phyloP scores from a whole-genome alignment of 805 yeast genomes.

The Blastobotrys mokoenaii region DNA sequence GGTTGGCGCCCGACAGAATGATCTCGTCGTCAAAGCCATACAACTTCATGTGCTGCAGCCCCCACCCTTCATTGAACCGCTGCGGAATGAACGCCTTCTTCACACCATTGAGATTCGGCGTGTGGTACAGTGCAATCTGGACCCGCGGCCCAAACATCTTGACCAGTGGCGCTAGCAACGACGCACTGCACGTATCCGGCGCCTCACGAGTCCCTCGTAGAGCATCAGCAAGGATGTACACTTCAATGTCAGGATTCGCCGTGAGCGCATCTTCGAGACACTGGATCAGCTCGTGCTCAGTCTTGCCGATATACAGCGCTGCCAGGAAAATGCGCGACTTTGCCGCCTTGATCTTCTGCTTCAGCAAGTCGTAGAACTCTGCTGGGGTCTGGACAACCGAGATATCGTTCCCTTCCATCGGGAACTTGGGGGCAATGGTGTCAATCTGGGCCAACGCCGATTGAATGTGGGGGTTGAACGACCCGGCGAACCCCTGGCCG shows the following conservation, averaged over 20 bases:
- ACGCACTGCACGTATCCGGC: slow-evolving; percentile 71
- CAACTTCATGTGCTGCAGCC: slow-evolving; percentile 94
- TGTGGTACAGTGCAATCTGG: slow-evolving; percentile 76
- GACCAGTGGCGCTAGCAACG: slow-evolving; percentile 58
- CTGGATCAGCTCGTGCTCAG: slow-evolving; percentile 66
- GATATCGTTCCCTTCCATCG: slow-evolving; percentile 46
- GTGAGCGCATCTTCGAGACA: slow-evolving; percentile 53
- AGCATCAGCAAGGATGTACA: slow-evolving; percentile 75
- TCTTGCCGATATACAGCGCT: slow-evolving; percentile 77
- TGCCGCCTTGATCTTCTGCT: slow-evolving; percentile 51
- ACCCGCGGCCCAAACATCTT: slow-evolving; percentile 62
- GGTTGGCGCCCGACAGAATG: slow-evolving; percentile 82
- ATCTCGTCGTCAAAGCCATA: slow-evolving; percentile 93
- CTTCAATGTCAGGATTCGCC: slow-evolving; percentile 51
- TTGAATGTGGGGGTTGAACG: slow-evolving; percentile 17
- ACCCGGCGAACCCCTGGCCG: too few relatives aligned
- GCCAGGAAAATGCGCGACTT: slow-evolving; percentile 66
- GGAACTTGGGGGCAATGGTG: slow-evolving; percentile 59
- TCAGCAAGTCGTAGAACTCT: slow-evolving; percentile 62
- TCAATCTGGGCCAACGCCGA: slow-evolving; percentile 40
- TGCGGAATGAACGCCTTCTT: slow-evolving; percentile 61
- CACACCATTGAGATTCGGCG: slow-evolving; percentile 74
- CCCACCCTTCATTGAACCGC: slow-evolving; percentile 82
- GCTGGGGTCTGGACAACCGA: slow-evolving; percentile 57
- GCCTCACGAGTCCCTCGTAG: slow-evolving; percentile 90